Conservation (phyloP, 306 rosid species). For the Bauhinia variegata region DNA sequence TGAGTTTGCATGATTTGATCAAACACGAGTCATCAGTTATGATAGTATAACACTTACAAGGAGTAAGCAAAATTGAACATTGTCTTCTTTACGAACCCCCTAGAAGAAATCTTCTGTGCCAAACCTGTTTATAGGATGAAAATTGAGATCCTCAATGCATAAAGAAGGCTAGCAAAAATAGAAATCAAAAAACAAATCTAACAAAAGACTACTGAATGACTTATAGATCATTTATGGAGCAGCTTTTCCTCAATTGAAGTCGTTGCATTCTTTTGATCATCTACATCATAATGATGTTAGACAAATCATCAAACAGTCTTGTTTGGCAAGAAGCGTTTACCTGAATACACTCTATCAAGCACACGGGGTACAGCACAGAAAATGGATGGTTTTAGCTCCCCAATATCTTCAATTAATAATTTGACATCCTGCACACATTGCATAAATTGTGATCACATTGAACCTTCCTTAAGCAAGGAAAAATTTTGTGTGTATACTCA, state of each 20-base stretch:
- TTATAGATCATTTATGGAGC: constrained; percentile 28
- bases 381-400: constrained; percentile 84
- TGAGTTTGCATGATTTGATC: neutral
- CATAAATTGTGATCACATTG: constrained; percentile 24
- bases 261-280: constrained; percentile 2
- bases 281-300: constrained; percentile 20
- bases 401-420: constrained; percentile 81
- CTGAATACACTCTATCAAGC: constrained; percentile 82
- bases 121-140: constrained; percentile 63
- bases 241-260: constrained; percentile 33
- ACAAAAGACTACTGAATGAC: no score
- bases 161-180: neutral
- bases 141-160: constrained; percentile 27
- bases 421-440: constrained; percentile 81
- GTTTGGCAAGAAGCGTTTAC: constrained; percentile 41
- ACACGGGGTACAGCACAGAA: constrained; percentile 99
- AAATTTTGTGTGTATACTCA: constrained; percentile 47
- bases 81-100: constrained; percentile 70
- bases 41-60: constrained; percentile 56
- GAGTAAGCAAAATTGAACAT: constrained; percentile 78
- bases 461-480: constrained; percentile 16
- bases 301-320: constrained; percentile 12
- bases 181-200: neutral
- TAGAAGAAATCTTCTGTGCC: constrained; percentile 74
- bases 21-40: neutral